Conservation (phyloP, 2,329 filamentous ascomycete species). For the Trichoderma oligosporum region DNA sequence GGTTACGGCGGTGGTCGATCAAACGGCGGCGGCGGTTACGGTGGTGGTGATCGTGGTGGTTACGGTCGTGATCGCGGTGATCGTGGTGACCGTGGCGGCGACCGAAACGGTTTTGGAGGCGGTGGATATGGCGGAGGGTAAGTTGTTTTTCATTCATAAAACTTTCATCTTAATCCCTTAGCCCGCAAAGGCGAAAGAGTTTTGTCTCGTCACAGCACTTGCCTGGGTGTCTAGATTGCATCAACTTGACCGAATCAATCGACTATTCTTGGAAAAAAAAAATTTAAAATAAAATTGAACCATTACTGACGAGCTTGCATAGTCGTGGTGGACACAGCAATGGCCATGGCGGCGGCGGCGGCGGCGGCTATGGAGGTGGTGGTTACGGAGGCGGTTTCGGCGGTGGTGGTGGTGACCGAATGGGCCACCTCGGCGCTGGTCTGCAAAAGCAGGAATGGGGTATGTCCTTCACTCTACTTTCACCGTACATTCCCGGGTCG, state of each 20-base stretch:
- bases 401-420: conserved; percentile 80
- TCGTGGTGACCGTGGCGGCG: conserved; percentile 48
- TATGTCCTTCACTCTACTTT: conserved; percentile 44
- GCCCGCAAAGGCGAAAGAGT: background rate
- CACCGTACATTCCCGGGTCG: background rate
- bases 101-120: conserved; percentile 39
- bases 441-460: conserved; percentile 88
- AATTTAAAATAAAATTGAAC: background rate
- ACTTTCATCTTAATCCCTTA: background rate
- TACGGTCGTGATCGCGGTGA: conserved; percentile 42
- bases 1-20: conserved; percentile 40
- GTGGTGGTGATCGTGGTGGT: conserved; percentile 33
- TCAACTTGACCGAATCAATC: background rate
- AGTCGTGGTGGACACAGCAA: conserved; percentile 47
- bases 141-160: conserved; percentile 27
- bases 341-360: conserved; percentile 34
- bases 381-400: conserved; percentile 38
- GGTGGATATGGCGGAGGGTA: conserved; percentile 38
- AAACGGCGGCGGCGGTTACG: conserved; percentile 31
- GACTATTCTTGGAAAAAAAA: background rate
- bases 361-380: conserved; percentile 34
- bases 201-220: background rate
- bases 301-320: conserved; percentile 35
- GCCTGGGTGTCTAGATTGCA: background rate
- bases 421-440: conserved; percentile 84